A percentile compares a stretch with the other conserved stretches of the same genome.
Evolutionary conservation across 1,284 basidiomycete genomes (phyloP).

Genomic region (Golubevia sp.): DNA sequence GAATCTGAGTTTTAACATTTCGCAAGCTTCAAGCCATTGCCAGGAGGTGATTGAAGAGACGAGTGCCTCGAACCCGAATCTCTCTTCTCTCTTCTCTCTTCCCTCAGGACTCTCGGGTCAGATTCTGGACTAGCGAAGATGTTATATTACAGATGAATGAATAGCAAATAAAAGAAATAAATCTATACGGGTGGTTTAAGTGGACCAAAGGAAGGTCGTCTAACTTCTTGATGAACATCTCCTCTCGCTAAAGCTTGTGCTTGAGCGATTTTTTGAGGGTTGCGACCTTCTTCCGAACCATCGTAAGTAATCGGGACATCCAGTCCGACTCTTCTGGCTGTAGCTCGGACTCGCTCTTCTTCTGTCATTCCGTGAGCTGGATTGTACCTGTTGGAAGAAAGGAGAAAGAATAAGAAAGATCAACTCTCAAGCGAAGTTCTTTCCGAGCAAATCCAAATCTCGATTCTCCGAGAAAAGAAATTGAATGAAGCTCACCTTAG

Average conservation of each 20-base stretch:
- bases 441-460: neutral
- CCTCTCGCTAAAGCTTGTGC: neutral
- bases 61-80: too few species aligned
- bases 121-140: too few species aligned
- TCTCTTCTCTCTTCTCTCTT: too few species aligned
- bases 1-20: too few species aligned
- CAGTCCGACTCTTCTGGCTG: constrained; percentile 82
- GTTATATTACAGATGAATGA: too few species aligned
- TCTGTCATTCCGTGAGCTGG: constrained; percentile 77
- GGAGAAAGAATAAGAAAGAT: too few species aligned
- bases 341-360: constrained; percentile 79
- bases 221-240: neutral
- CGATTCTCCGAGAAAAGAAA: neutral
- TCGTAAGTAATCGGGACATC: constrained; percentile 29
- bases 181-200: neutral
- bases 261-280: neutral
- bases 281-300: neutral
- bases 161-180: neutral
- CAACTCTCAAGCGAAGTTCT: neutral
- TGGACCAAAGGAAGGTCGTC: neutral
- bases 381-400: constrained; percentile 73
- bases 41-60: too few species aligned
- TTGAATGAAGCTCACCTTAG: neutral
- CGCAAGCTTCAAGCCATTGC: too few species aligned
- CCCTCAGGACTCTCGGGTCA: too few species aligned